Percentiles rank a stretch among this genome's conserved stretches.
phyloP scores from a whole-genome alignment of 1,284 basidiomycete genomes.

The Pterulicium gracile region DNA sequence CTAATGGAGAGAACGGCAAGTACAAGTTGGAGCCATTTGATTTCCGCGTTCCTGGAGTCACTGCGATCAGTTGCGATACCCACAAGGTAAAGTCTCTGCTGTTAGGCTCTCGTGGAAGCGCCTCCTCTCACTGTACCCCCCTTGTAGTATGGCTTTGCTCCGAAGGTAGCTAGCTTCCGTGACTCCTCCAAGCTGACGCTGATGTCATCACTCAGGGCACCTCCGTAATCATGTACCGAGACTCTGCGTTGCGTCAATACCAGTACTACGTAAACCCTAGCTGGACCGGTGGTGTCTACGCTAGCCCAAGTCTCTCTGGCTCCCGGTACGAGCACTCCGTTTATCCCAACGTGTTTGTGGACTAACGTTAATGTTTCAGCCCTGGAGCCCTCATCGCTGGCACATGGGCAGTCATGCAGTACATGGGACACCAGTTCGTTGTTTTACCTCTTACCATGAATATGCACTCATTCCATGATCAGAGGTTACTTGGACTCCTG shows the following conservation, averaged over 20 bases:
- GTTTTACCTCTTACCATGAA: background rate
- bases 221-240: conserved; percentile 90
- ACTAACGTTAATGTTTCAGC: conserved; percentile 27
- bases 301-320: conserved; percentile 79
- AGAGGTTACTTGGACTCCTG: conserved; percentile 92
- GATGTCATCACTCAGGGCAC: conserved; percentile 47
- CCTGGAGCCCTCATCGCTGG: conserved; percentile 92
- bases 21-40: conserved; percentile 64
- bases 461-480: conserved; percentile 7
- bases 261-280: conserved; percentile 80
- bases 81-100: conserved; percentile 56
- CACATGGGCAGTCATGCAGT: conserved; percentile 93
- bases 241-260: conserved; percentile 58
- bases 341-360: conserved; percentile 1
- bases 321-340: conserved; percentile 51
- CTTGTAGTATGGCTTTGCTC: conserved; percentile 69
- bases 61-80: conserved; percentile 86
- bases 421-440: conserved; percentile 74
- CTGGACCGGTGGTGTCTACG: conserved; percentile 80
- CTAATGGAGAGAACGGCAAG: conserved; percentile 36
- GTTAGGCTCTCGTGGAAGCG: conserved; percentile 2
- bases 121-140: conserved; percentile 2
- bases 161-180: conserved; percentile 42
- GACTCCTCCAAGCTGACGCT: background rate
- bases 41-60: conserved; percentile 84